Conservation (phyloP, 495 filamentous ascomycete genomes). For the Hypoxylon crocopeplum region DNA sequence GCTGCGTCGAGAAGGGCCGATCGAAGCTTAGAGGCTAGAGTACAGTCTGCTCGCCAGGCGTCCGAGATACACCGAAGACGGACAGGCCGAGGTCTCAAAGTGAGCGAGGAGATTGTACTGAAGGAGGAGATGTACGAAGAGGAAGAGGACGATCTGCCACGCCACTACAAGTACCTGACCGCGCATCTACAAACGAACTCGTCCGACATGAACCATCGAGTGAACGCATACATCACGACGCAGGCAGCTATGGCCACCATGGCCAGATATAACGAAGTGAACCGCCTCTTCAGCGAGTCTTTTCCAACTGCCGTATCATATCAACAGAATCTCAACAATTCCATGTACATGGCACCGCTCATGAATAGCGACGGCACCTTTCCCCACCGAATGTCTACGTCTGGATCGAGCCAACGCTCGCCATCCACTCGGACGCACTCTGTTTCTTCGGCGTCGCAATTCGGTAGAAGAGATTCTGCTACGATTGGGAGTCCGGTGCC, state of each 20-base stretch:
- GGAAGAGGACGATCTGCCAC: slow-evolving; percentile 73
- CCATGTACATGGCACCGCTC: slow-evolving; percentile 30
- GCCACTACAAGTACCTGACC: slow-evolving; percentile 61
- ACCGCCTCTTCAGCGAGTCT: slow-evolving; percentile 54
- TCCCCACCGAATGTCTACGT: slow-evolving; percentile 18
- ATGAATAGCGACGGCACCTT: slow-evolving; percentile 12
- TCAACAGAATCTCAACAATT: slow-evolving; percentile 28
- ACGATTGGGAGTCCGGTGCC: slow-evolving; percentile 1
- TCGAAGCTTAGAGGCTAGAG: slow-evolving; percentile 84
- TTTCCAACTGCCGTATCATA: slow-evolving; percentile 46
- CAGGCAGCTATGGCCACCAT: slow-evolving; percentile 64
- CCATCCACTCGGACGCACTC: slow-evolving; percentile 23
- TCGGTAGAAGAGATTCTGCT: slow-evolving; percentile 17
- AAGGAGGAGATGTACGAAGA: slow-evolving; percentile 99
- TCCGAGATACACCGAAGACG: slow-evolving; percentile 90
- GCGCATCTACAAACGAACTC: slow-evolving; percentile 62
- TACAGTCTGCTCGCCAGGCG: slow-evolving; percentile 86
- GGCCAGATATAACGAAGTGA: slow-evolving; percentile 56
- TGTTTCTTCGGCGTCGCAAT: slow-evolving; percentile 26
- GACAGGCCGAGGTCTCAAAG: slow-evolving; percentile 82
- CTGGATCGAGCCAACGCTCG: slow-evolving; percentile 21
- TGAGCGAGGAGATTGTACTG: slow-evolving; percentile 86
- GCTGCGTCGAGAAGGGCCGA: slow-evolving; percentile 92
- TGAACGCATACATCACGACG: slow-evolving; percentile 65
- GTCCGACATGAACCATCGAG: slow-evolving; percentile 61